Conservation (phyloP, 2,329 filamentous ascomycete genomes). For the Thielaviopsis punctulata region DNA sequence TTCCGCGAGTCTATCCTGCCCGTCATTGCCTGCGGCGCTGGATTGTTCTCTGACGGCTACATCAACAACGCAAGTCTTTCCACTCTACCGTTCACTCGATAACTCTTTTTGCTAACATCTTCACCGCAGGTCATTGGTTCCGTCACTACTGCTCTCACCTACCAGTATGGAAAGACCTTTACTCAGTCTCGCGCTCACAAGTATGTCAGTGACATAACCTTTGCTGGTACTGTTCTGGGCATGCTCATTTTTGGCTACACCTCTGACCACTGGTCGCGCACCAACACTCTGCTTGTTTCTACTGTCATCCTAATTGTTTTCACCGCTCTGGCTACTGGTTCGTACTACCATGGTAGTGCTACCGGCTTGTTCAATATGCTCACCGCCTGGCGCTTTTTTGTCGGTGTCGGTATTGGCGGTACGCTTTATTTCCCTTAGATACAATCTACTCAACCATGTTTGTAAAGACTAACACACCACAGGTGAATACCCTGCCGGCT, state of each 20-base stretch:
- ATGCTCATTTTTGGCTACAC: conserved; percentile 68
- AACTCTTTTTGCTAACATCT: not conserved
- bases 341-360: conserved; percentile 54
- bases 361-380: conserved; percentile 58
- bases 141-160: conserved; percentile 58
- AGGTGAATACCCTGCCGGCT: conserved; percentile 67
- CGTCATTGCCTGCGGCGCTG: conserved; percentile 74
- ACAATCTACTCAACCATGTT: not conserved
- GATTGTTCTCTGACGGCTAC: conserved; percentile 83
- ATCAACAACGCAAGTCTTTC: conserved; percentile 53
- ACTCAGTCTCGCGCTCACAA: conserved; percentile 47
- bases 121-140: conserved; percentile 60
- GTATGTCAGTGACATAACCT: conserved; percentile 69
- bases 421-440: conserved; percentile 19
- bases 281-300: conserved; percentile 62
- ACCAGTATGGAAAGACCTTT: conserved; percentile 55
- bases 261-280: conserved; percentile 70
- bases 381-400: conserved; percentile 71
- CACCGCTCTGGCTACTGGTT: conserved; percentile 58
- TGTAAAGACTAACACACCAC: not conserved
- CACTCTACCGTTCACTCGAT: not conserved
- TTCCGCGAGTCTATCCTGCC: conserved; percentile 28
- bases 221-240: conserved; percentile 71
- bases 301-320: conserved; percentile 76
- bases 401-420: conserved; percentile 61